Conservation (phyloP, 805 yeast genomes). For the Alloascoidea hylecoeti region DNA sequence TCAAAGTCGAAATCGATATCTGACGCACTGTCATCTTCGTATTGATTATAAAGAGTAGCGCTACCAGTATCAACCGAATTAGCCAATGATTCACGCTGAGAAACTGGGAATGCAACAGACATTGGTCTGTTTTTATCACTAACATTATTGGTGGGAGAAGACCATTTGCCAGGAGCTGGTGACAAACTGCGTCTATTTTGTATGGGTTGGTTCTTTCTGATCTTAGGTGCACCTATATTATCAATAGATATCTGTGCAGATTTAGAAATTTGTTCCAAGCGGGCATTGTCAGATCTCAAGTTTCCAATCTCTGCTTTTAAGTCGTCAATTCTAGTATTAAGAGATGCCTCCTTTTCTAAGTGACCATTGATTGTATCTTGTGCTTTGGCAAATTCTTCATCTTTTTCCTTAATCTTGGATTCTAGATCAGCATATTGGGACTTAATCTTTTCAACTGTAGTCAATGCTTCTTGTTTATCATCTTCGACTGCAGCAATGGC, state of each 20-base stretch:
- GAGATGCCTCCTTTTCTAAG: neutral
- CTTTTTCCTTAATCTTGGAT: slow-evolving; percentile 4
- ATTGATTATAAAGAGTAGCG: neutral
- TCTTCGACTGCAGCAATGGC: slow-evolving; percentile 10
- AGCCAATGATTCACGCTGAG: neutral
- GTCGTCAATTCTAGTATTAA: neutral
- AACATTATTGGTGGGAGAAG: neutral
- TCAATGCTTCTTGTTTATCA: neutral
- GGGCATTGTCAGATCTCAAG: neutral
- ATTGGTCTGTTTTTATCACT: neutral
- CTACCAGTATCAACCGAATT: neutral
- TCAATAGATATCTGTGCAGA: neutral
- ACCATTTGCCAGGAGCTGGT: neutral
- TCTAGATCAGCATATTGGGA: slow-evolving; percentile 12
- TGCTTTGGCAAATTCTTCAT: neutral
- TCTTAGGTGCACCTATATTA: neutral
- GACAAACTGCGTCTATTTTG: neutral
- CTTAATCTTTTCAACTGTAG: slow-evolving; percentile 13
- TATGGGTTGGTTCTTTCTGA: neutral
- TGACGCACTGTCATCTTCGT: neutral
- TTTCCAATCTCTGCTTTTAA: neutral
- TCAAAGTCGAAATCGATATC: slow-evolving; percentile 1
- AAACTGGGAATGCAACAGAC: neutral
- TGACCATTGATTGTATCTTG: neutral
- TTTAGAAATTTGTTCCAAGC: neutral